phyloP scores from a whole-genome alignment of 1,139 yeast genomes.

The Diutina sp. region DNA sequence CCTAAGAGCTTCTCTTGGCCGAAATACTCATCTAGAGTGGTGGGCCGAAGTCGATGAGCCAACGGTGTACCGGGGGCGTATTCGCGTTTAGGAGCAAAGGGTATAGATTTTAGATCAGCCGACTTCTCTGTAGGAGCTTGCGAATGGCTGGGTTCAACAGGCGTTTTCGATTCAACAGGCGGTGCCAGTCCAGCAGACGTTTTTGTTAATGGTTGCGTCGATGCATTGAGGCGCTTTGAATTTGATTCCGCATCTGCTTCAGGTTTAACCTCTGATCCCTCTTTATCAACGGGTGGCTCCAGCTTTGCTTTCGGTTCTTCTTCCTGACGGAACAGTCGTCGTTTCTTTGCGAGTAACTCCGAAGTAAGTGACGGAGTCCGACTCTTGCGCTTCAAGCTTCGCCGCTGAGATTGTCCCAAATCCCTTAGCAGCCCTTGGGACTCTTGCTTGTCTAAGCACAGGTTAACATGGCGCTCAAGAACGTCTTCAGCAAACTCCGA shows the following conservation, averaged over 20 bases:
- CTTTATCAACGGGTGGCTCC: background rate
- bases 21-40: conserved; percentile 55
- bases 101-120: background rate
- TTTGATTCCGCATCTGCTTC: background rate
- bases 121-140: background rate
- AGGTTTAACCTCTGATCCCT: background rate
- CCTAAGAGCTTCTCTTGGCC: conserved; percentile 85
- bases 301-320: background rate
- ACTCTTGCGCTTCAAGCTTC: background rate
- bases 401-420: background rate
- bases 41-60: conserved; percentile 80
- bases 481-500: background rate
- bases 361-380: background rate
- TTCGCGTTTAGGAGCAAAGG: background rate
- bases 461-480: conserved; percentile 1
- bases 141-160: background rate
- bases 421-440: background rate
- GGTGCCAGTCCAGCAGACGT: no score
- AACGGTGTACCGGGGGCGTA: conserved; percentile 42
- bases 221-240: background rate
- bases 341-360: background rate
- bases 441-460: background rate
- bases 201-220: no score
- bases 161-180: background rate
- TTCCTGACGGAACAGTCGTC: background rate